Evolutionary conservation across 352 stramenopile genomes (phyloP), one percentile per base, ranked within the genome.

Genomic region (Globisporangium parvum): DNA sequence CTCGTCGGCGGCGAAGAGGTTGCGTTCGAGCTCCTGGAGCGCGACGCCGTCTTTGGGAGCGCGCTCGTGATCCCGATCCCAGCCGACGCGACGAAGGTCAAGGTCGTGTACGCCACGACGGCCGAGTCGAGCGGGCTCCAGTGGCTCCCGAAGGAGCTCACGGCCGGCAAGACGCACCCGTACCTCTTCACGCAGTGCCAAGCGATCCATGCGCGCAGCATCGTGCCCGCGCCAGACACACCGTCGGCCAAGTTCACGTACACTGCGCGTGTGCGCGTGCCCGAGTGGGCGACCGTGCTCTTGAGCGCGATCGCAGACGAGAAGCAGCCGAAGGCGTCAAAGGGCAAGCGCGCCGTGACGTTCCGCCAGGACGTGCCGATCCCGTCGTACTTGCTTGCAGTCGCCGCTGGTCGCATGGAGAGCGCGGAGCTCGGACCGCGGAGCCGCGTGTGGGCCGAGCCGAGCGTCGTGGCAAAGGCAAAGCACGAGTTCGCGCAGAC

Each of bases 171-270:
- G 66, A 87, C 82, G 47, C 77, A 95, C 58, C 95, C 96, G 11
- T 99, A 98, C 69, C 71, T 98, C 24, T 98, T 97, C 69, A 98
- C 91, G 21, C 92, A 98, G 64, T 95, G 85, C 60, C 82, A 92
- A 40, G 94, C 95, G 6, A 99, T 99, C 67, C 95, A 99, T 66
- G 93, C 93, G 10, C 84, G 97, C 21, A 96, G 80, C 6, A 73
- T 99, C 40, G 53, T 99, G 35, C 97, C 97, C 20, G 98, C 93
- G 66, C 91, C 97, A 23, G 97, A 99, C 77, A 87, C 85, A 18
- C 95, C 93, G 2, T 71, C 71, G 12, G 83, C 85, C 46, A 98
- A 99, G 69, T 91, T 98, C 54, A 97, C 96, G 11, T 99, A 98
- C 75, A 78, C 85, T 44, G 91, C 95, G 2, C 83, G 63, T 1